Evolutionary conservation across 768 basidiomycete genomes (phyloP).

Genomic region (Xerocomellus intermedius): DNA sequence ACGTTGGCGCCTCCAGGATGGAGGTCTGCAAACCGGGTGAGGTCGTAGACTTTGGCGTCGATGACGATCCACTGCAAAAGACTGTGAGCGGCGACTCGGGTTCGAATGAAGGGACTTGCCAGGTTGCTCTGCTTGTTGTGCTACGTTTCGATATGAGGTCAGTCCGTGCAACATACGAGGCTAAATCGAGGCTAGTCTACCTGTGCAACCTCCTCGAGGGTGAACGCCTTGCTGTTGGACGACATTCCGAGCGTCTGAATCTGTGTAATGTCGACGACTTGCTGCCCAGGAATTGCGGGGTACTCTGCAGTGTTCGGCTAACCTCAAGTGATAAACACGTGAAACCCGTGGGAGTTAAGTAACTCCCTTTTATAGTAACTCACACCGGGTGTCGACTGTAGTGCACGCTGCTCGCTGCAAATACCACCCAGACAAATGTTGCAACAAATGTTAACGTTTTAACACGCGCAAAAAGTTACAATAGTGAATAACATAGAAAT

Average conservation of each 20-base stretch:
- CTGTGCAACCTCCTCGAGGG: constrained; percentile 63
- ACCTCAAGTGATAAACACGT: not conserved
- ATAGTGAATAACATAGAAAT: not conserved
- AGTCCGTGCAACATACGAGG: not conserved
- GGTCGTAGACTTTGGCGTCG: constrained; percentile 78
- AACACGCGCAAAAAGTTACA: not conserved
- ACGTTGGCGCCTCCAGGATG: constrained; percentile 87
- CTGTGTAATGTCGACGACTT: not conserved
- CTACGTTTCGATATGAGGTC: constrained; percentile 37
- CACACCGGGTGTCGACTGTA: too few relatives aligned
- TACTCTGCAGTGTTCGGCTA: too few relatives aligned
- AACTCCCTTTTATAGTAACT: too few relatives aligned
- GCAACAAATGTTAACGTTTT: not conserved
- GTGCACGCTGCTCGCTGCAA: not conserved
- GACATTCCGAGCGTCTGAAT: constrained; percentile 12
- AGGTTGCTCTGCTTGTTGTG: constrained; percentile 87
- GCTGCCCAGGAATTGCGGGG: not conserved
- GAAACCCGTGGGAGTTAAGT: too few relatives aligned
- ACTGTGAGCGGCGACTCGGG: not conserved
- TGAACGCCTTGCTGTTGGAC: constrained; percentile 37
- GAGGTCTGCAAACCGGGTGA: constrained; percentile 76
- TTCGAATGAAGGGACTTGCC: constrained; percentile 38
- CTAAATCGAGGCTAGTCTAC: constrained; percentile 35
- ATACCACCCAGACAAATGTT: not conserved
- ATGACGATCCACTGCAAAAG: constrained; percentile 70